A percentile compares a stretch with the other conserved stretches of the same genome.
Evolutionary conservation across 164 flowering plant genomes (phyloP).

Genomic region (Vitis riparia): DNA sequence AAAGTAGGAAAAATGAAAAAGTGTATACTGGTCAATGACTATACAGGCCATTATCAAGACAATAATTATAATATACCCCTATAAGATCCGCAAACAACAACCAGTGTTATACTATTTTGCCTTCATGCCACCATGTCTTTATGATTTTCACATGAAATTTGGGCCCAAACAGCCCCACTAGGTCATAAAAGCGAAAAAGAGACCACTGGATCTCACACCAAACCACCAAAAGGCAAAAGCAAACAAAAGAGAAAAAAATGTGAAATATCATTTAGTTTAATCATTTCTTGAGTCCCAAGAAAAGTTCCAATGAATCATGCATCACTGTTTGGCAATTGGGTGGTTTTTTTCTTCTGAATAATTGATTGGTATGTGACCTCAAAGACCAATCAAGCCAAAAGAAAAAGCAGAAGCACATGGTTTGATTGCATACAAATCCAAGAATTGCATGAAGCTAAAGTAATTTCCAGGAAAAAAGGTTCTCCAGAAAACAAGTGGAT

Average conservation of each 20-base stretch:
- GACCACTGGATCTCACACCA: constrained; percentile 5
- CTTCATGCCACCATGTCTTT: constrained; percentile 4
- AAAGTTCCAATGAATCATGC: constrained; percentile 7
- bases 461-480: too few relatives aligned
- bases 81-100: constrained; percentile 15
- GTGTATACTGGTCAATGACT: background rate
- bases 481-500: too few relatives aligned
- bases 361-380: too few relatives aligned
- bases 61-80: background rate
- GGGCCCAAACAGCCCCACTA: constrained; percentile 13
- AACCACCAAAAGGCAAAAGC: constrained; percentile 1
- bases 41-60: background rate
- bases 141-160: constrained; percentile 16
- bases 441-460: too few relatives aligned
- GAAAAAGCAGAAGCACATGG: too few relatives aligned
- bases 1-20: background rate
- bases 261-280: background rate
- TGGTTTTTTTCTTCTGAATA: background rate
- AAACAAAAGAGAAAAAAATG: background rate
- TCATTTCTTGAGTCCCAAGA: constrained; percentile 22
- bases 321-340: constrained; percentile 3
- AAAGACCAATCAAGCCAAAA: too few relatives aligned
- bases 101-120: constrained; percentile 9
- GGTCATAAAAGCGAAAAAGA: constrained; percentile 9
- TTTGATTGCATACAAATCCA: too few relatives aligned